Evolutionary conservation across 1,139 yeast species (phyloP), one percentile per base, ranked within the genome.

Genomic region (Scheffersomyces illinoinensis): DNA sequence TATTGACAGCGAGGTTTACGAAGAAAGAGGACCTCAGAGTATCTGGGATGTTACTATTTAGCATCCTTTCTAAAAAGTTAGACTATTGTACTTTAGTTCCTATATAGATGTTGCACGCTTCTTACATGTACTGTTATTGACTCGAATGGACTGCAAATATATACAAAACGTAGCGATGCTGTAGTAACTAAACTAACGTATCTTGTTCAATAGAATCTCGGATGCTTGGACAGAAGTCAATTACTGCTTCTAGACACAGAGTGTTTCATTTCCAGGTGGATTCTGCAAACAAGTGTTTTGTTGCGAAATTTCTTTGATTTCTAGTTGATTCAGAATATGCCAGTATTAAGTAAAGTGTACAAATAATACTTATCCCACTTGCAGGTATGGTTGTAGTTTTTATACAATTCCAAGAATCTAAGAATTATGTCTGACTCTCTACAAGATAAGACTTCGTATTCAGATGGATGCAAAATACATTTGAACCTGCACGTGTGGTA

Each of bases 21-120:
- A 87, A 65, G 95, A 89, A 64, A 82, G 80, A 57, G 98, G 98
- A 0, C 98, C 98, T 24, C 83, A 79, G 67, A 83, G 84, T 47
- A 81, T 85, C 52, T 85, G 89, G 89, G 84, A 79, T 56, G 81
- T 77, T 21, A 69, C 74, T 59, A 73, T 78, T 56, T 76, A 63
- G 58, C 43, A 24, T 14, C 12, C 43, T 33, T 33, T 33, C 43
- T 12, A 5, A 33, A 24, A 33, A 33, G 43, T 33, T 33, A 33
- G 43, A 33, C 17, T 33, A 33, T 33, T 33, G 43, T 33, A 33
- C 10, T 33, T 33, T 33, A 33, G 17, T 33, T 33, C 12, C 33
- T 24, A 24, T 24, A 24, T 24, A 24, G 33, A 8, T 24, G 33
- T 24, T 24, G 2, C 43, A 33, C 43, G 43, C 43, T 33, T 33